These are phyloP conservation scores for Flaveria ramosissima DNA, from an alignment of 129 eudicot genomes.

Conservation along the genomic window DNA sequence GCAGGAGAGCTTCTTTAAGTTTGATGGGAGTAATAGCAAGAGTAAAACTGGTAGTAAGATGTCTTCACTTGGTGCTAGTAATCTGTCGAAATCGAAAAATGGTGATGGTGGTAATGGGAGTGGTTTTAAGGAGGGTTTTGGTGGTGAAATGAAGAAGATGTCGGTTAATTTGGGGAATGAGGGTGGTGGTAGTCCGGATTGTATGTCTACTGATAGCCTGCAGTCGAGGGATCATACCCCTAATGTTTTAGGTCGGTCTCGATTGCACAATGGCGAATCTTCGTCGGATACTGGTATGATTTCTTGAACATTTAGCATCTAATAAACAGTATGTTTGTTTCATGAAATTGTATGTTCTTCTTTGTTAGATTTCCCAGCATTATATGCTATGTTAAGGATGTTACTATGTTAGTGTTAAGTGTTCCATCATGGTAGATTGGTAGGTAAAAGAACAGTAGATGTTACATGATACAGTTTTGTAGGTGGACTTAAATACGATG, in stretches of 20 bases:
- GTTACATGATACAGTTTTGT: background rate
- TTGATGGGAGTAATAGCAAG: conserved; percentile 29
- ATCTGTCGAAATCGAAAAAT: conserved; percentile 52
- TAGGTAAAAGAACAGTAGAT: conserved; percentile 23
- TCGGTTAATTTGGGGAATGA: conserved; percentile 35
- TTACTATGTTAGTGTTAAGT: background rate
- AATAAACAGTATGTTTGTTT: conserved; percentile 21
- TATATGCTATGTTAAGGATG: background rate
- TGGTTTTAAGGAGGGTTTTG: conserved; percentile 33
- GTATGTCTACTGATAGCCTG: conserved; percentile 51
- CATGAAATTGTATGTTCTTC: conserved; percentile 6
- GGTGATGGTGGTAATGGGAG: conserved; percentile 12
- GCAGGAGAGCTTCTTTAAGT: conserved; percentile 93
- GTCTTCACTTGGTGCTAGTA: conserved; percentile 69
- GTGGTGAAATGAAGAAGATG: conserved; percentile 34
- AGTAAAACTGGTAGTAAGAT: conserved; percentile 23
- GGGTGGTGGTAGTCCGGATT: conserved; percentile 50
- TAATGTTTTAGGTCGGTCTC: conserved; percentile 54
- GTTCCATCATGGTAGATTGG: background rate
- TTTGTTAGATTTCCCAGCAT: background rate
- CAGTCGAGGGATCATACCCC: conserved; percentile 63
- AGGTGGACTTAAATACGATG: conserved; percentile 10
- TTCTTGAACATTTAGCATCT: background rate
- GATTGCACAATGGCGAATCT: conserved; percentile 64
- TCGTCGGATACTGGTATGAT: conserved; percentile 74